These are phyloP conservation scores for Corinectria fuckeliana DNA, from an alignment of 2,329 filamentous ascomycete species.

Conservation along the genomic window DNA sequence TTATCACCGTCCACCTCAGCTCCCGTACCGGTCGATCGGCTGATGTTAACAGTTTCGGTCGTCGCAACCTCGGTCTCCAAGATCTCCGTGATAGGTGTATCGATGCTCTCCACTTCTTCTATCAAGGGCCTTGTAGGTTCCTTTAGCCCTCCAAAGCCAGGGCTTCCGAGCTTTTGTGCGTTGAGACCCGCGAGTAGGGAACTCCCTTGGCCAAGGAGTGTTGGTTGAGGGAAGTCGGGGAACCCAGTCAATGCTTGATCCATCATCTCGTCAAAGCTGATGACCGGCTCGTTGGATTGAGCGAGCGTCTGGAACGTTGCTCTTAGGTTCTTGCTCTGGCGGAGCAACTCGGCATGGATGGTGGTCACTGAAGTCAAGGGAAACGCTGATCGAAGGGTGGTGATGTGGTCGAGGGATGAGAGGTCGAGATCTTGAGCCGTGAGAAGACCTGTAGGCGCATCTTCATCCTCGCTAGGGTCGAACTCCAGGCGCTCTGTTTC, in stretches of 20 bases:
- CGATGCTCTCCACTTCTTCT: conserved; percentile 32
- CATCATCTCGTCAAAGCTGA: conserved; percentile 44
- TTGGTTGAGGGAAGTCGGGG: conserved; percentile 1
- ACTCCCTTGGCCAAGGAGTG: conserved; percentile 4
- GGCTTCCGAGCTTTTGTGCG: conserved; percentile 14
- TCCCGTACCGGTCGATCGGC: not conserved
- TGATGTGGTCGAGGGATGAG: conserved; percentile 41
- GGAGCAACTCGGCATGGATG: conserved; percentile 46
- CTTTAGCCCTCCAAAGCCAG: conserved; percentile 1
- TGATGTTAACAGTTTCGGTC: not conserved
- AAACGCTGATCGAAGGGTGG: conserved; percentile 51
- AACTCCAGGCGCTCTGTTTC: conserved; percentile 14
- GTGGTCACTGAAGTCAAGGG: conserved; percentile 46
- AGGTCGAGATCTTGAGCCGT: conserved; percentile 21
- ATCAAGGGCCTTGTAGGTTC: conserved; percentile 39
- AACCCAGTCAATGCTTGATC: conserved; percentile 36
- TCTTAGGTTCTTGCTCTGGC: conserved; percentile 44
- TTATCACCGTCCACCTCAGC: conserved; percentile 21
- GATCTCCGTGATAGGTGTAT: not conserved
- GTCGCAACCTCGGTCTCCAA: not conserved
- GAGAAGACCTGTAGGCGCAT: conserved; percentile 12
- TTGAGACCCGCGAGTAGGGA: conserved; percentile 10
- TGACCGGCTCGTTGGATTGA: conserved; percentile 40
- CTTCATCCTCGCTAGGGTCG: not conserved
- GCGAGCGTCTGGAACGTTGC: conserved; percentile 47